Evolutionary conservation across 805 yeast genomes (phyloP).

Genomic region (Sugiyamaella boreocaroliniensis): DNA sequence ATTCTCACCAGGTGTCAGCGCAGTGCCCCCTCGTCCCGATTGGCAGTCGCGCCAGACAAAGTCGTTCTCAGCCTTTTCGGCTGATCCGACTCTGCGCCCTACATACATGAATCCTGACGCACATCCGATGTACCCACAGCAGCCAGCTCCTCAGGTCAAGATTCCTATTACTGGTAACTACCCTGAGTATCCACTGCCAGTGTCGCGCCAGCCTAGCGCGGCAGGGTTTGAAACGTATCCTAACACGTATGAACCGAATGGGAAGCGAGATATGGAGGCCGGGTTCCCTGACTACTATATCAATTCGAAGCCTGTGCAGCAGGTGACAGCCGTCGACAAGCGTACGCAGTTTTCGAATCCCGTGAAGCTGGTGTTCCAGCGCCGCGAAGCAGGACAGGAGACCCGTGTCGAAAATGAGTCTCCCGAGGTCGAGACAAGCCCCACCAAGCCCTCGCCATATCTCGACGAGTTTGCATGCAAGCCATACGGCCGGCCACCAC

Average conservation of each 20-base stretch:
- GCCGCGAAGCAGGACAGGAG: conserved; percentile 10
- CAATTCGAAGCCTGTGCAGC: conserved; percentile 4
- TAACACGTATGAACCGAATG: not conserved
- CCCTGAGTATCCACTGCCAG: conserved; percentile 2
- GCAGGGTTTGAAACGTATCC: not conserved
- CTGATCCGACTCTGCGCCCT: not conserved
- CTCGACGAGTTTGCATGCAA: conserved; percentile 17
- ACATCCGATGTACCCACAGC: not conserved
- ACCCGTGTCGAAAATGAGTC: not conserved
- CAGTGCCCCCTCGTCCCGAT: not conserved
- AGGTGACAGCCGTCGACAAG: conserved; percentile 7
- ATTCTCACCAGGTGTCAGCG: not conserved
- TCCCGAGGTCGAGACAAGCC: conserved; percentile 2
- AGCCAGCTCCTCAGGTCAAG: conserved; percentile 1
- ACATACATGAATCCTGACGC: not conserved
- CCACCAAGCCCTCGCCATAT: conserved; percentile 8
- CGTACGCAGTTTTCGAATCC: conserved; percentile 10
- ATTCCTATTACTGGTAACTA: conserved; percentile 6
- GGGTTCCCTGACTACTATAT: conserved; percentile 3
- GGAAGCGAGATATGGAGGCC: not conserved
- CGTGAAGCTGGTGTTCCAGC: conserved; percentile 6
- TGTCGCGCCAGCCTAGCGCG: not conserved
- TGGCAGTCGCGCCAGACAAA: not conserved
- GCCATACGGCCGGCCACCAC: conserved; percentile 21
- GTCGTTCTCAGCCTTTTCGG: not conserved